Base-by-base conservation (phyloP, 2,329 filamentous ascomycete genomes). In the Hypoxylon sp. region DNA sequence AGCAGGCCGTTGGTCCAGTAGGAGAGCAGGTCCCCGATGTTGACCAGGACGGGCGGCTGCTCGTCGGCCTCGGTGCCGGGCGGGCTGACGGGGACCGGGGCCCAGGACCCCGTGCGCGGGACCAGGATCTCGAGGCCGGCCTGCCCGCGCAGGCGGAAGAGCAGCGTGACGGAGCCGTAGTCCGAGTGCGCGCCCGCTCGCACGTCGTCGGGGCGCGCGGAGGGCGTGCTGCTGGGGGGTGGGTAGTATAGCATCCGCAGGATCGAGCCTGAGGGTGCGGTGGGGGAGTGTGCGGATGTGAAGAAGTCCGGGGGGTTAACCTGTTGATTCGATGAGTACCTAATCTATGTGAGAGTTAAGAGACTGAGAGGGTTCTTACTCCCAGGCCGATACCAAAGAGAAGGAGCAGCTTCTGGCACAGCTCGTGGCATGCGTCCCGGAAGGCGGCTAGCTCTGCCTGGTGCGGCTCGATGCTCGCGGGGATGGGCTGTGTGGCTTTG, bases 1-100 rank as follows among this genome's bases (percentile, higher is more conserved):
- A 98, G 84, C 48, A 97, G 79, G 0, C 94, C 93, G 69, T 91
- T 91, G 0, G 96, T 98, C 95, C 95, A 98, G 77, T 96, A 96
- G 32, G 88, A 91, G 65, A 90, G 80, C 75, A 91, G 74, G 76
- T 90, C 81, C 78, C 91, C 80, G 79, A 93, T 86, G 82, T 96
- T 80, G 89, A 98, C 77, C 83, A 97, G 78, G 83, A 93, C 93
- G 0, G 91, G 94, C n/a, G 87, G 90, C 40, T 82, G 85, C 7
- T 81, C 81, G 71, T 89, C 87, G 28, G 76, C 67, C 65, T 87
- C 86, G 3, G 87, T 89, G 0, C 85, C 84, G 0, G 84, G 80
- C 0, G 91, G 91, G 14, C 81, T 81, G 1, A 94, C 90, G 3
- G 87, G 89, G 0, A 91, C 92, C 45, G 87, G 86, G 0, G 83